A percentile compares a stretch with the other conserved stretches of the same genome.
These are phyloP conservation scores for Alternaria solani DNA, from an alignment of 2,329 filamentous ascomycete species.

Conservation along the genomic window DNA sequence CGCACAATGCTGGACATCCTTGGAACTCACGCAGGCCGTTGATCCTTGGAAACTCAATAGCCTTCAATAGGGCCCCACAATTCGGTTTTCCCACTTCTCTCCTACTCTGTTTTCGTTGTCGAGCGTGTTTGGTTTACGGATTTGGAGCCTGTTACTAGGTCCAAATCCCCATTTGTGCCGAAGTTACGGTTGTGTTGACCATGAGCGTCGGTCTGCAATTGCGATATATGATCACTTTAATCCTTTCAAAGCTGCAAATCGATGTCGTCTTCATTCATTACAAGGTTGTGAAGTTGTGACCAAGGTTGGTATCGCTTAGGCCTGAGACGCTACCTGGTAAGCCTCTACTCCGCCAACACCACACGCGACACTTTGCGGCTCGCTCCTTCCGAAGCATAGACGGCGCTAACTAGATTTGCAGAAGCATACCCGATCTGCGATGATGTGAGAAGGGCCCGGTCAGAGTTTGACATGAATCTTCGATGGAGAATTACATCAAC, in stretches of 20 bases:
- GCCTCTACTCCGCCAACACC: not conserved
- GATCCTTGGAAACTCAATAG: not conserved
- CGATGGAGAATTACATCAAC: constrained; percentile 17
- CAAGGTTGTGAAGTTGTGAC: not conserved
- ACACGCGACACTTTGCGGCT: constrained; percentile 17
- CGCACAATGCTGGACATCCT: not conserved
- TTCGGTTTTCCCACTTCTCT: not conserved
- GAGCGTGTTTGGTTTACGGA: not conserved
- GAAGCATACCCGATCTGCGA: constrained; percentile 12
- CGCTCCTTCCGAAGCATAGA: constrained; percentile 12
- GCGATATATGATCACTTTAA: not conserved
- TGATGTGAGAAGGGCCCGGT: constrained; percentile 13
- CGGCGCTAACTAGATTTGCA: constrained; percentile 16
- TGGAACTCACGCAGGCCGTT: not conserved
- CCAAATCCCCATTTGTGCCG: not conserved
- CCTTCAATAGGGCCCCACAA: not conserved
- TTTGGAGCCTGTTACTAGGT: not conserved
- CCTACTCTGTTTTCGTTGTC: not conserved
- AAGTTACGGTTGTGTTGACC: not conserved
- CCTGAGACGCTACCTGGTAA: not conserved
- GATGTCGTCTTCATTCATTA: not conserved
- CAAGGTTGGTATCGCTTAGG: constrained; percentile 5
- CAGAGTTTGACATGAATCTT: constrained; percentile 15
- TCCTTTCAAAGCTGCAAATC: not conserved
- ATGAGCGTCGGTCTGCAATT: not conserved